Evolutionary conservation across 768 basidiomycete species (phyloP).

Genomic region (Macrolepiota dolichaula): DNA sequence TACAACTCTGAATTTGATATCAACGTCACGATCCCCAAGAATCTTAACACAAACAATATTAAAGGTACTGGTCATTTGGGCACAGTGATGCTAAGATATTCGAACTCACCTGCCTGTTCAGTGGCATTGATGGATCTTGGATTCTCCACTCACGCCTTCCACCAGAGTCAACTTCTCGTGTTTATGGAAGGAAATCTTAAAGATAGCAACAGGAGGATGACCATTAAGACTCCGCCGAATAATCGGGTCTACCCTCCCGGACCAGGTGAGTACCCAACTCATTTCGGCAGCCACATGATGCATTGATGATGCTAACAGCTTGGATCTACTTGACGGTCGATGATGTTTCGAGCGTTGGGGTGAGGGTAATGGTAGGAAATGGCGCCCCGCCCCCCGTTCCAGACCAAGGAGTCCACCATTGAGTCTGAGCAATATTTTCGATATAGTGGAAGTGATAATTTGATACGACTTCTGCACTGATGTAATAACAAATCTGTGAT

Average conservation of each 20-base stretch:
- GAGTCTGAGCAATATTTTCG: too few relatives aligned
- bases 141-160: slow-evolving; percentile 39
- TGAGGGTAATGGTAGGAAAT: slow-evolving; percentile 35
- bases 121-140: slow-evolving; percentile 39
- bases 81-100: too few relatives aligned
- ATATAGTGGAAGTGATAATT: too few relatives aligned
- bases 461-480: too few relatives aligned
- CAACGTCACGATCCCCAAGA: slow-evolving; percentile 26
- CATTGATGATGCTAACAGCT: not conserved
- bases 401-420: slow-evolving; percentile 25
- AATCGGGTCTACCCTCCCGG: slow-evolving; percentile 37
- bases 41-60: slow-evolving; percentile 23
- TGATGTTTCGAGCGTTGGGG: slow-evolving; percentile 30
- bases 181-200: slow-evolving; percentile 32
- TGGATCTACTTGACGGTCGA: not conserved
- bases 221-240: slow-evolving; percentile 31
- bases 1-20: slow-evolving; percentile 35
- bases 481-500: too few relatives aligned
- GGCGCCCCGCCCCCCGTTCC: slow-evolving; percentile 35
- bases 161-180: slow-evolving; percentile 35
- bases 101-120: slow-evolving; percentile 9
- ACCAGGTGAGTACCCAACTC: slow-evolving; percentile 22
- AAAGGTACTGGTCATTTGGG: slow-evolving; percentile 22
- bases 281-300: not conserved
- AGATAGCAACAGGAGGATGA: slow-evolving; percentile 26